phyloP scores from a whole-genome alignment of 192 early-diverging fungal species.

The Coemansia sp. region DNA sequence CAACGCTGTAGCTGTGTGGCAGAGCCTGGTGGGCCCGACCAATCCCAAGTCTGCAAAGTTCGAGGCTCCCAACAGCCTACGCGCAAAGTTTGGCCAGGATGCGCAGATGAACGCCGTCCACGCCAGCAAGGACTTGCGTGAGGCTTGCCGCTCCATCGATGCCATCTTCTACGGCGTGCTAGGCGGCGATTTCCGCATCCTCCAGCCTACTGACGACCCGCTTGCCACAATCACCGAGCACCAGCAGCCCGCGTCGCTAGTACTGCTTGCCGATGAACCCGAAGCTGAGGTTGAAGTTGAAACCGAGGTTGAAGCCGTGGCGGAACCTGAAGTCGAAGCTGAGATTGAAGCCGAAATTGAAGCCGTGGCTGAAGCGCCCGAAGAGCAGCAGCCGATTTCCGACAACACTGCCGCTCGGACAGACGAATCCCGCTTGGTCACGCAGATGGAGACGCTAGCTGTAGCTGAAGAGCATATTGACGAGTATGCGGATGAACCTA shows the following conservation, averaged over 20 bases:
- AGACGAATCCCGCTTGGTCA: constrained; percentile 2
- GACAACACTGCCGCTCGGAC: neutral
- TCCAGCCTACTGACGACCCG: constrained; percentile 34
- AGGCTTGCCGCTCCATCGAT: constrained; percentile 27
- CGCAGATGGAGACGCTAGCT: constrained; percentile 21
- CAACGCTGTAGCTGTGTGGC: constrained; percentile 48
- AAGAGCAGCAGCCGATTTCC: neutral
- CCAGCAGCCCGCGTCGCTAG: neutral
- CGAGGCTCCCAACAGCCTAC: constrained; percentile 53
- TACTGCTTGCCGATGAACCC: neutral
- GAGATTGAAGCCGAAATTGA: too few relatives aligned
- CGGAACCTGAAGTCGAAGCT: neutral
- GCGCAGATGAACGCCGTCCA: constrained; percentile 62
- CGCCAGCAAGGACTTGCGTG: constrained; percentile 51
- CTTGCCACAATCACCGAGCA: constrained; percentile 10
- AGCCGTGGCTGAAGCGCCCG: neutral
- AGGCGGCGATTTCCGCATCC: constrained; percentile 23
- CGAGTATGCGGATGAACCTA: neutral
- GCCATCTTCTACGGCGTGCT: constrained; percentile 43
- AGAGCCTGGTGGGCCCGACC: constrained; percentile 57
- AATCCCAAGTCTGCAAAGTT: constrained; percentile 50
- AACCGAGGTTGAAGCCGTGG: neutral
- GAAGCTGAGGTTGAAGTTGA: neutral
- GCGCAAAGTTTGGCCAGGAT: constrained; percentile 56
- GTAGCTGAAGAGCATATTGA: neutral